Evolutionary conservation across 148 eudicot species (phyloP).

Genomic region (Spergularia bocconei): DNA sequence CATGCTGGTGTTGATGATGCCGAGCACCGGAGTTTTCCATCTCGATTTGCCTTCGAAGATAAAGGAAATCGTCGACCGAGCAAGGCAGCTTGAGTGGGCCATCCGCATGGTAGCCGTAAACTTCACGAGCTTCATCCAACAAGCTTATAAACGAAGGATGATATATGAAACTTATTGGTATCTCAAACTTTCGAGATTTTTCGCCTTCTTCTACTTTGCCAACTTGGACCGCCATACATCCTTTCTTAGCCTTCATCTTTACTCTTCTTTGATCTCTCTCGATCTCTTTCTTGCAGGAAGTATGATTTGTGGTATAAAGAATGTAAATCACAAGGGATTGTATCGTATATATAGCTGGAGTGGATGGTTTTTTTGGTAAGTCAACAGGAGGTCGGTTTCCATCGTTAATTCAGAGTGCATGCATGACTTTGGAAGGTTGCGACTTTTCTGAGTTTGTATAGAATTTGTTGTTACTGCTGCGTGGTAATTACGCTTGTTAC

Average conservation of each 20-base stretch:
- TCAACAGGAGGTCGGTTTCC: too few relatives aligned
- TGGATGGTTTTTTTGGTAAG: too few relatives aligned
- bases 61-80: constrained; percentile 48
- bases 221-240: constrained; percentile 40
- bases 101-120: constrained; percentile 43
- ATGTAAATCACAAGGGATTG: too few relatives aligned
- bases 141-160: constrained; percentile 40
- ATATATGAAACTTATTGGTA: constrained; percentile 46
- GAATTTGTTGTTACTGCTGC: too few relatives aligned
- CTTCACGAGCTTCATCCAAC: constrained; percentile 45
- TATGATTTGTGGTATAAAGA: too few relatives aligned
- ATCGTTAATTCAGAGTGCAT: too few relatives aligned
- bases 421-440: too few relatives aligned
- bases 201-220: constrained; percentile 33
- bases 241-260: constrained; percentile 29
- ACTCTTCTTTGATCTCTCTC: too few relatives aligned
- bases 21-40: constrained; percentile 19
- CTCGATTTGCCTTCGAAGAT: constrained; percentile 43
- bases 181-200: constrained; percentile 28
- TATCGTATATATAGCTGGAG: too few relatives aligned
- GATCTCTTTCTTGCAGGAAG: too few relatives aligned
- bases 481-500: too few relatives aligned
- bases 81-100: constrained; percentile 56
- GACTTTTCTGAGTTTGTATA: too few relatives aligned
- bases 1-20: constrained; percentile 15